Base-by-base conservation (phyloP, 2,329 filamentous ascomycete species). In the Colletotrichum acutatum region DNA sequence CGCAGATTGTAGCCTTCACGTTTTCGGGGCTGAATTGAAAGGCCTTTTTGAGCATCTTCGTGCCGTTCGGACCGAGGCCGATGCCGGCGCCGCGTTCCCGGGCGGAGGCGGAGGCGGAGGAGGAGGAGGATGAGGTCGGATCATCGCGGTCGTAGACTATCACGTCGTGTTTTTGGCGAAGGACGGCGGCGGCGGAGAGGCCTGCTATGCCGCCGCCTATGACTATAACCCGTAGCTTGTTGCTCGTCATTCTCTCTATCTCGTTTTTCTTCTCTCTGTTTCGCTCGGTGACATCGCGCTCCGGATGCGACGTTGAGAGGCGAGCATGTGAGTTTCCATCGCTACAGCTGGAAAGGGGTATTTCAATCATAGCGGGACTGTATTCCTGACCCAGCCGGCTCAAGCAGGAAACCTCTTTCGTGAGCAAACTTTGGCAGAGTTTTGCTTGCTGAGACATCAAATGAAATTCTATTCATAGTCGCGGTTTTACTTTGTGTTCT, bases 161-260 rank as follows among this genome's bases (percentile, higher is more conserved):
- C 12, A 70, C 71, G 22, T 72, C 60, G 34, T 72, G 71, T 6
- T 49, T 57, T 37, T 72, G 71, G 9, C 71, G 60, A 8, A 72
- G 71, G 8, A 72, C 56, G 30, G 71, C 71, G 0, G 71, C 66
- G 42, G 70, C 59, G 37, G 70, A 66, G 19, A 72, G 66, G 8
- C 70, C 70, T 12, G 66, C 70, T 4, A 72, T 72, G 46, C 70
- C 70, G 56, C 70, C 70, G 42, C 70, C 70, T 0, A 72, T 54
- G 11, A 72, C 34, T 19, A 61, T 56, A n/a, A 72, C 34, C n/a
- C 66, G 66, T 34, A 72, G 56, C 56, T 42, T 70, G 46, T 52
- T 61, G 24, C 14, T 63, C 4, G 30, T 37, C 52, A 26, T 22
- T 62, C 4, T 34, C 11, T 34, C 32, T 34, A 4, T 26, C 9